Base-by-base conservation (phyloP, 1,139 yeast species). In the Suhomyces guaymorum region DNA sequence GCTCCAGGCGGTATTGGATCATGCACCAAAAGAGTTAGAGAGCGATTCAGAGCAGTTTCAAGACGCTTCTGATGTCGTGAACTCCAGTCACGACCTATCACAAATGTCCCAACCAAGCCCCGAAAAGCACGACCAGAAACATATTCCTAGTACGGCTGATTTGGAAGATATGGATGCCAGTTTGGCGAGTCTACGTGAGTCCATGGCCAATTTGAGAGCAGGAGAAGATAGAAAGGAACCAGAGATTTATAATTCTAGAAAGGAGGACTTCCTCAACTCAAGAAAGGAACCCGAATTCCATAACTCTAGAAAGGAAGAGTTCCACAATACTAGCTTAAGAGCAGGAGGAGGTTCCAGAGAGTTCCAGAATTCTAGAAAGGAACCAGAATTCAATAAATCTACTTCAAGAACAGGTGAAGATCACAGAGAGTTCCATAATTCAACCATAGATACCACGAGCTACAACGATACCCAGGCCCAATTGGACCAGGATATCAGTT, bases 391-490 rank as follows among this genome's bases (percentile, higher is more conserved):
- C n/a, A n/a, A n/a, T n/a, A n/a, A n/a, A n/a, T n/a, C n/a, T n/a
- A n/a, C n/a, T n/a, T n/a, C n/a, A n/a, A n/a, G n/a, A n/a, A n/a
- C n/a, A n/a, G n/a, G n/a, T n/a, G n/a, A n/a, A n/a, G n/a, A n/a
- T n/a, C n/a, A n/a, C n/a, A n/a, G n/a, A n/a, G n/a, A 47, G 10
- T 51, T 51, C 32, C 55, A 51, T 33, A 48, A 47, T 30, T 51
- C 60, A 22, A 48, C 57, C 12, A 41, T 55, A 21, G 56, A 58
- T 36, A 49, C 54, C 6, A 47, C 59, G 47, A 32, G 38, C 44
- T 35, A 32, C 35, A 55, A 63, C 41, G 63, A 60, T 21, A 61
- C 69, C 3, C 52, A 49, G 15, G 59, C 52, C 4, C 69, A 62
- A 34, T 53, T 65, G 35, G 66, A 61, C 30, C 49, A 51, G 18